These are phyloP conservation scores for Acanthamoeba divionensis DNA, from an alignment of 208 protist genomes.

Conservation along the genomic window DNA sequence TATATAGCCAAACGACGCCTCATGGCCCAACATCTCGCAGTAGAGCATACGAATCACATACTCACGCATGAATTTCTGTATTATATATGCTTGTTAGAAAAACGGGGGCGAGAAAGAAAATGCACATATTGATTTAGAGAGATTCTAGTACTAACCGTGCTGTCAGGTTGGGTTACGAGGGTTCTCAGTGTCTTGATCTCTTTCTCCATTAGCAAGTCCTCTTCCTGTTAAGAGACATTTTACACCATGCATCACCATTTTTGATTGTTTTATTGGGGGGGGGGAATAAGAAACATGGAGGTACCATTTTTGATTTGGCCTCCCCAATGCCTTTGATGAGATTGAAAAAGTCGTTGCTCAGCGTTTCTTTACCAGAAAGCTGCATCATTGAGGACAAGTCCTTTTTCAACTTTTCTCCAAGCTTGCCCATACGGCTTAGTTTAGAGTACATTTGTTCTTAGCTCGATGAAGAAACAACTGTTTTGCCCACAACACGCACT, in stretches of 20 bases:
- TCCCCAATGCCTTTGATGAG: slow-evolving; percentile 37
- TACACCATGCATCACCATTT: background rate
- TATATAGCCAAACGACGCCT: slow-evolving; percentile 91
- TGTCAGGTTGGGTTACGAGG: slow-evolving; percentile 13
- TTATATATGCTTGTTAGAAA: background rate
- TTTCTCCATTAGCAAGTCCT: slow-evolving; percentile 29
- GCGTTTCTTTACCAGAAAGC: background rate
- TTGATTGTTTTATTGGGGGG: background rate
- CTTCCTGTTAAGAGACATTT: background rate
- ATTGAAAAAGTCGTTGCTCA: slow-evolving; percentile 51
- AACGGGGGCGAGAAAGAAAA: background rate
- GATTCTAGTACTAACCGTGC: background rate
- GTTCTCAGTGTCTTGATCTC: slow-evolving; percentile 4
- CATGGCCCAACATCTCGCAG: slow-evolving; percentile 93
- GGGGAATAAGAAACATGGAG: background rate
- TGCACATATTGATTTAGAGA: background rate
- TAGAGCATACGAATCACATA: slow-evolving; percentile 86
- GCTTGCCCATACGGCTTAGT: too few species aligned
- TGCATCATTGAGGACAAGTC: background rate
- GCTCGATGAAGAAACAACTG: too few species aligned
- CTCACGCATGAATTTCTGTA: slow-evolving; percentile 52
- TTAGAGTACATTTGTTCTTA: too few species aligned
- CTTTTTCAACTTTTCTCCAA: too few species aligned
- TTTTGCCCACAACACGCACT: too few species aligned
- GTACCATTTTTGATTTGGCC: slow-evolving; percentile 43